Base-by-base conservation (phyloP, 2,329 filamentous ascomycete species). In the Fusarium sp. region DNA sequence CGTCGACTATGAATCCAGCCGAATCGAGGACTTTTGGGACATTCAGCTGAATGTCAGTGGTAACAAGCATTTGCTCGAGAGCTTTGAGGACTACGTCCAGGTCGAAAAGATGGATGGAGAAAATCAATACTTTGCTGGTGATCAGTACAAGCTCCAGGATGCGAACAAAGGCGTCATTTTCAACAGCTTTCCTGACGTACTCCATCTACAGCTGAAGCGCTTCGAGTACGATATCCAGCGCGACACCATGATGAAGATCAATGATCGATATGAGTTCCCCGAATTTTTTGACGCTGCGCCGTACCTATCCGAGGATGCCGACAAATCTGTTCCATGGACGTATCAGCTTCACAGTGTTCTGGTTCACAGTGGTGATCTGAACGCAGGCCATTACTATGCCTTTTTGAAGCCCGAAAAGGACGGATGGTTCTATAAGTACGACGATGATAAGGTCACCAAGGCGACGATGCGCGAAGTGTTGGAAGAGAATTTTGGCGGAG, bases 181-280 rank as follows among this genome's bases (percentile, higher is more conserved):
- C 81, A 94, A 95, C 80, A 93, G 91, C 77, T 98, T 98, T 79
- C 96, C 96, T 2, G 93, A 97, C 59, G 95, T 99, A 6, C 86
- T 99, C 28, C 95, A 99, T 81, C 86, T 99, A 45, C 96, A 99
- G 81, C 88, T 99, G 67, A 98, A 98, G 84, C 92, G 96, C 58
- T 99, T 99, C 82, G 95, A 99, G 81, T 99, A 99, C 83, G 96
- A 99, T 82, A 93, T 98, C 78, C 92, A 97, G 75, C 91, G 94
- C 76, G 95, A 98, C 79, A 95, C 94, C 72, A 98, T 98, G 93
- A 98, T 97, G 92, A 99, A 99, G 84, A 95, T 99, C 80, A 97
- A 97, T 78, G 94, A 97, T 77, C 91, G 94, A 64, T 95, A 96
- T 83, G 94, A 97, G 78, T 97, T 96, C 74, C 94, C 94, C 3